phyloP scores from a whole-genome alignment of 2,329 filamentous ascomycete species.

The Cylindrodendrum hubeiense region DNA sequence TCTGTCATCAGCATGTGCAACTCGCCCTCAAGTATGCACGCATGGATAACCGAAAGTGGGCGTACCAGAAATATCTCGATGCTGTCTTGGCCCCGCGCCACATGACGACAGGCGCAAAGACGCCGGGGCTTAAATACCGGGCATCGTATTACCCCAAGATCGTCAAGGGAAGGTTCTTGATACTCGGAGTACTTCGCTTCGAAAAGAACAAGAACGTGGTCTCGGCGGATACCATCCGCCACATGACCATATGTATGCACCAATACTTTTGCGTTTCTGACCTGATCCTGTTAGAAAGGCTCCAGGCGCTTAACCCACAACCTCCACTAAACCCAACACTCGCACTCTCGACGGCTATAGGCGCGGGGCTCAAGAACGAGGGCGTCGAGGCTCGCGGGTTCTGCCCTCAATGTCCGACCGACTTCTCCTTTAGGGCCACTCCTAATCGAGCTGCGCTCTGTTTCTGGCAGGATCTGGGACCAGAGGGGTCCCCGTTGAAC shows the following conservation, averaged over 20 bases:
- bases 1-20: conserved; percentile 15
- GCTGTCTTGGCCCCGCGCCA: conserved; percentile 2
- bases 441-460: neutral
- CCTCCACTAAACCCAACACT: neutral
- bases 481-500: neutral
- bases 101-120: no score
- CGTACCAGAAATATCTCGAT: conserved; percentile 6
- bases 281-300: no score
- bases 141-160: neutral
- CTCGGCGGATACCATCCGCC: neutral
- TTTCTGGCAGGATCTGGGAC: conserved; percentile 15
- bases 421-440: neutral
- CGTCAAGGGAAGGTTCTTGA: neutral
- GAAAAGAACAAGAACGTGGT: neutral
- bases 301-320: neutral
- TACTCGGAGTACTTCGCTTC: neutral
- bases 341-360: neutral
- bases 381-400: neutral
- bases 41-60: neutral
- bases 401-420: neutral
- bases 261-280: neutral
- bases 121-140: no score
- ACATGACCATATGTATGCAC: neutral
- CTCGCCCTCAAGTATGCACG: conserved; percentile 30
- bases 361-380: neutral